Evolutionary conservation across 805 yeast species (phyloP).

Genomic region (Cyberlindnera xylosilytica): DNA sequence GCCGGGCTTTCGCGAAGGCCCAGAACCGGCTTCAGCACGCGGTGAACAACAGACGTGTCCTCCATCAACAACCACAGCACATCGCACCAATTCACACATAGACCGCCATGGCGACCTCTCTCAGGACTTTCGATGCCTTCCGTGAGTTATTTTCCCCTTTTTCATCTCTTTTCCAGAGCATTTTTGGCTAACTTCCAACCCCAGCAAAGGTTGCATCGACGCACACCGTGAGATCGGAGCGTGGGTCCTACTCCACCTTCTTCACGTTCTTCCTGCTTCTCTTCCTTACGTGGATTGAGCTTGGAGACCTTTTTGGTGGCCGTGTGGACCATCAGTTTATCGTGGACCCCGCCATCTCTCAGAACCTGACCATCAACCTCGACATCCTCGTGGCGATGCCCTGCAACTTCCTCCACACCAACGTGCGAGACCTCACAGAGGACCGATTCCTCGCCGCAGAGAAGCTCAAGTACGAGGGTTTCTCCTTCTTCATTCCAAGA

Average conservation of each 20-base stretch:
- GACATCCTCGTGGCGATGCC: conserved; percentile 84
- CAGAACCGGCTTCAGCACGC: too few species aligned
- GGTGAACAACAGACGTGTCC: too few species aligned
- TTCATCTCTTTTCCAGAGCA: neutral
- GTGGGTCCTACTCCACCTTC: conserved; percentile 76
- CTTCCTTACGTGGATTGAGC: conserved; percentile 76
- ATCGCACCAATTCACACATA: too few species aligned
- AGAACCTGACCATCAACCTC: conserved; percentile 64
- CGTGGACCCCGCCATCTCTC: conserved; percentile 61
- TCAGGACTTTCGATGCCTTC: conserved; percentile 68
- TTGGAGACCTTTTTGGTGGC: conserved; percentile 85
- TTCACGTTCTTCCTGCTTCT: conserved; percentile 58
- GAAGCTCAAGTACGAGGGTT: conserved; percentile 66
- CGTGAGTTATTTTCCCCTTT: conserved; percentile 34
- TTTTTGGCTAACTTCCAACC: neutral
- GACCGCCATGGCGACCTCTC: conserved; percentile 8
- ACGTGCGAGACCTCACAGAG: conserved; percentile 71
- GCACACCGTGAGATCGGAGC: conserved; percentile 66
- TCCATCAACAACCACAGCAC: too few species aligned
- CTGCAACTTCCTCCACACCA: conserved; percentile 71
- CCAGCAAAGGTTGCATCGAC: conserved; percentile 65
- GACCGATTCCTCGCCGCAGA: conserved; percentile 81
- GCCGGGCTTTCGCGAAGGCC: too few species aligned
- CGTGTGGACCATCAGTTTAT: conserved; percentile 70
- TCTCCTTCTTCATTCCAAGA: conserved; percentile 51